Percentiles rank a stretch among this genome's conserved stretches.
phyloP scores from a whole-genome alignment of 2,329 filamentous ascomycete species.

The Leptoxyphium fumago region DNA sequence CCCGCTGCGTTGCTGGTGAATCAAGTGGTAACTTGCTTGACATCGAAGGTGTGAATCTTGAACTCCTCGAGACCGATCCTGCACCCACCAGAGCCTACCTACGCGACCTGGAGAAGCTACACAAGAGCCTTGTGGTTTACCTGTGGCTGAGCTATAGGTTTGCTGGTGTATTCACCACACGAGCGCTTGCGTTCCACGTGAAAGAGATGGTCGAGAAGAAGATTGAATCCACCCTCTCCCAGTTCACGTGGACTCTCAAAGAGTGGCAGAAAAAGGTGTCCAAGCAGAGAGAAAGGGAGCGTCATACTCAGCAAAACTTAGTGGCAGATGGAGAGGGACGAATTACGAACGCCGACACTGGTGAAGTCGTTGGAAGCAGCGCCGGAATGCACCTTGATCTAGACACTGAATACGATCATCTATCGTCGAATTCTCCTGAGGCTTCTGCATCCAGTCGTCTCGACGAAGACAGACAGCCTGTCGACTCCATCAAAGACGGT shows the following conservation, averaged over 20 bases:
- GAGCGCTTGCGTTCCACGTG: constrained; percentile 62
- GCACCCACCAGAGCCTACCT: constrained; percentile 43
- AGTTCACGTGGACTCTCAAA: constrained; percentile 33
- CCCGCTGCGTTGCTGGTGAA: constrained; percentile 54
- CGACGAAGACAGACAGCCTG: too few species aligned
- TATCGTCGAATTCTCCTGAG: too few species aligned
- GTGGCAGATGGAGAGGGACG: constrained; percentile 26
- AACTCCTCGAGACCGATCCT: constrained; percentile 48
- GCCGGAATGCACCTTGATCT: too few species aligned
- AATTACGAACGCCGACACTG: not conserved
- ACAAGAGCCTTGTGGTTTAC: constrained; percentile 72
- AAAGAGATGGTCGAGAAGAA: constrained; percentile 63
- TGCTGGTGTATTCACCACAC: constrained; percentile 60
- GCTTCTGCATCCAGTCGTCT: too few species aligned
- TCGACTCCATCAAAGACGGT: too few species aligned
- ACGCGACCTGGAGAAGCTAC: constrained; percentile 56
- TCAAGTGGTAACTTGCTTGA: constrained; percentile 54
- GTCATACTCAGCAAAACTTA: not conserved
- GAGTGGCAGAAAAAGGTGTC: constrained; percentile 8
- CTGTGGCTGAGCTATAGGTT: constrained; percentile 90
- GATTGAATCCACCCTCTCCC: constrained; percentile 49
- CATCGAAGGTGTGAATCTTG: constrained; percentile 54
- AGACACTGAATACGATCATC: too few species aligned
- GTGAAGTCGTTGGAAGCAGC: not conserved
- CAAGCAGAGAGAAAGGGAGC: constrained; percentile 5